These are phyloP conservation scores for Suhomyces panamericanus DNA, from an alignment of 1,139 yeast species.

Conservation along the genomic window DNA sequence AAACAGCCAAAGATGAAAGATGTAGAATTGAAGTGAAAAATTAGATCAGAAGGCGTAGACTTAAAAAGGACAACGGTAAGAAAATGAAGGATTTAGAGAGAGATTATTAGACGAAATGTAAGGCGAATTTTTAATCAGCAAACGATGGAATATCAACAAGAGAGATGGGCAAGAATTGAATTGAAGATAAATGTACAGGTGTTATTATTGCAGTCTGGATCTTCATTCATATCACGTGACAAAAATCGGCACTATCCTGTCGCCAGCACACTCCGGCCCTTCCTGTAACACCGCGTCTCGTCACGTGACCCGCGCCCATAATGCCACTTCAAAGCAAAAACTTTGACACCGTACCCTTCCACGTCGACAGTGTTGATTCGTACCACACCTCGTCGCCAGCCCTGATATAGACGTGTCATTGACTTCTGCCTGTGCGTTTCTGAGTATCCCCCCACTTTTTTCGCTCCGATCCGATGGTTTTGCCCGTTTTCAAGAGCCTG, in stretches of 20 bases:
- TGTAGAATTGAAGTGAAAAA: too few relatives aligned
- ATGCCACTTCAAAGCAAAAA: slow-evolving; percentile 3
- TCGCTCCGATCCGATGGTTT: slow-evolving; percentile 3
- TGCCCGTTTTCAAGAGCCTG: slow-evolving; percentile 27
- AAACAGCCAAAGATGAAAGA: too few relatives aligned
- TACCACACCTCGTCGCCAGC: slow-evolving; percentile 1
- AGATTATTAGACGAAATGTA: too few relatives aligned
- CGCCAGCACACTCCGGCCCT: neutral
- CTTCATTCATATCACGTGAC: too few relatives aligned
- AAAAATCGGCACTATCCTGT: neutral
- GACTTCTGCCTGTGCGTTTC: neutral
- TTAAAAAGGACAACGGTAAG: too few relatives aligned
- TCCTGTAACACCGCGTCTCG: neutral
- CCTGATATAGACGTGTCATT: neutral
- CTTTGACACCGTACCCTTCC: slow-evolving; percentile 5
- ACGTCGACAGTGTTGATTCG: slow-evolving; percentile 1
- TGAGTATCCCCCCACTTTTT: neutral
- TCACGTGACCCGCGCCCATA: neutral
- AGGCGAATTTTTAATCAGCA: too few relatives aligned
- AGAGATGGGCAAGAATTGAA: too few relatives aligned
- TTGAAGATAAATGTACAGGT: too few relatives aligned
- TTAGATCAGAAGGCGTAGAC: too few relatives aligned
- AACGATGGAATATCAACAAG: too few relatives aligned
- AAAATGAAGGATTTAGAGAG: too few relatives aligned
- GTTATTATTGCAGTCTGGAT: too few relatives aligned